Percentiles rank a stretch among this genome's conserved stretches.
phyloP scores from a whole-genome alignment of 179 eudicot species.

The Drosera spatulata region DNA sequence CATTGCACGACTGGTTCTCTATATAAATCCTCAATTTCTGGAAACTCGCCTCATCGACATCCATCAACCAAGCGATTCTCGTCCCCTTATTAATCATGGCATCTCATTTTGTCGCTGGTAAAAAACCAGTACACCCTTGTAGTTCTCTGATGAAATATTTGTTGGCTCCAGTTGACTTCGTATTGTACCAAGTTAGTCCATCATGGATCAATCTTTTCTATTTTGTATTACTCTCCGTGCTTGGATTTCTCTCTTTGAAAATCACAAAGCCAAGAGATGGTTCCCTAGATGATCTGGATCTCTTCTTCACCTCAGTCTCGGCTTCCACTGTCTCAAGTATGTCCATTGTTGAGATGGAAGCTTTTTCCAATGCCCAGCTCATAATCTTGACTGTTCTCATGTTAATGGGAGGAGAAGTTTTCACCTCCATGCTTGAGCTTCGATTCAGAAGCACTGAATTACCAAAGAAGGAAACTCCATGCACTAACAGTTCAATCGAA shows the following conservation, averaged over 20 bases:
- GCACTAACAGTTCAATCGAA: not conserved
- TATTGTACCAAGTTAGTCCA: constrained; percentile 10
- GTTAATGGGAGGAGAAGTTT: constrained; percentile 57
- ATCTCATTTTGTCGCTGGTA: no score
- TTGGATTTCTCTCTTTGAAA: constrained; percentile 40
- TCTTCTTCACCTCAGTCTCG: constrained; percentile 58
- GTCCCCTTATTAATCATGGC: no score
- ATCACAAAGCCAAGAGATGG: constrained; percentile 20
- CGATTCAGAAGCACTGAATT: constrained; percentile 11
- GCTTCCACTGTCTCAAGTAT: constrained; percentile 65
- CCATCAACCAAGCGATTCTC: no score
- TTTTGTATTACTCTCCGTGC: constrained; percentile 22
- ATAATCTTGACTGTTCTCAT: constrained; percentile 37
- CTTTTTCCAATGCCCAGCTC: constrained; percentile 56
- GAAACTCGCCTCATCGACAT: no score
- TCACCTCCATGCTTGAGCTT: constrained; percentile 43
- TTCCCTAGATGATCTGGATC: constrained; percentile 25
- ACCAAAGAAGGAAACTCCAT: not conserved
- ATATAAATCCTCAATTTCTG: no score
- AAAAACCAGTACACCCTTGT: no score
- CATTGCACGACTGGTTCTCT: no score
- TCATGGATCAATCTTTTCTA: constrained; percentile 32
- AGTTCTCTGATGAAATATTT: not conserved
- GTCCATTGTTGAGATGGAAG: constrained; percentile 75
- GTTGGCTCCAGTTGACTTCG: constrained; percentile 1